Percentiles rank a stretch among this genome's conserved stretches.
phyloP scores from a whole-genome alignment of 257 asterid species.

The Salvia rosmarinus region DNA sequence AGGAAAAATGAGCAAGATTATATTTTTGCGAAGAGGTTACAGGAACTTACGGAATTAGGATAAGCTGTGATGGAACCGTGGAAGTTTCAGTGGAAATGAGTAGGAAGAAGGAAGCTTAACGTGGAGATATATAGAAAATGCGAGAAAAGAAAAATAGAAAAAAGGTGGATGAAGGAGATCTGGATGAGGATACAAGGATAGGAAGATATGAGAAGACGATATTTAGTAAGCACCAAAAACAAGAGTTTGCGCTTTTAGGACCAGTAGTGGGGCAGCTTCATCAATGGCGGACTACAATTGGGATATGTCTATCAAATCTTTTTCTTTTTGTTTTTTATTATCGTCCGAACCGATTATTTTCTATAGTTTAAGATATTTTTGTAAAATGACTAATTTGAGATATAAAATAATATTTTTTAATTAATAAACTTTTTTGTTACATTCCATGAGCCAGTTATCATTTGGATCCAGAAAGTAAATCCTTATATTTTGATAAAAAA shows the following conservation, averaged over 20 bases:
- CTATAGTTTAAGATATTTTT: background rate
- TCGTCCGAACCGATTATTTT: no score
- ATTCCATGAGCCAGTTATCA: no score
- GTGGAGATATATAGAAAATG: background rate
- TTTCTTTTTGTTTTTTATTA: background rate
- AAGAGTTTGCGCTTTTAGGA: conserved; percentile 44
- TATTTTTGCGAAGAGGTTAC: conserved; percentile 8
- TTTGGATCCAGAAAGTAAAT: no score
- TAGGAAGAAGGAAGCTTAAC: background rate
- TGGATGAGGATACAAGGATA: conserved; percentile 30
- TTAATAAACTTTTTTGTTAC: background rate
- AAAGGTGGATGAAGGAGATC: background rate
- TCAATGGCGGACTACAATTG: conserved; percentile 13
- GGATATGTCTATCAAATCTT: conserved; percentile 30
- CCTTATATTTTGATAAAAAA: no score
- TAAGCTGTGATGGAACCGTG: background rate
- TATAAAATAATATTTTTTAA: no score
- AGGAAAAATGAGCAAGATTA: background rate
- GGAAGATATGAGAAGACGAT: conserved; percentile 55
- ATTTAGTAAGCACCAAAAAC: conserved; percentile 50
- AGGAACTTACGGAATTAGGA: conserved; percentile 33
- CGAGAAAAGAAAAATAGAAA: background rate
- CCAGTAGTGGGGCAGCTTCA: conserved; percentile 32
- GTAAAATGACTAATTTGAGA: no score
- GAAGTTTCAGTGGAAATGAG: conserved; percentile 15